Evolutionary conservation across 306 rosid genomes (phyloP).

Genomic region (Sicyos edulis): DNA sequence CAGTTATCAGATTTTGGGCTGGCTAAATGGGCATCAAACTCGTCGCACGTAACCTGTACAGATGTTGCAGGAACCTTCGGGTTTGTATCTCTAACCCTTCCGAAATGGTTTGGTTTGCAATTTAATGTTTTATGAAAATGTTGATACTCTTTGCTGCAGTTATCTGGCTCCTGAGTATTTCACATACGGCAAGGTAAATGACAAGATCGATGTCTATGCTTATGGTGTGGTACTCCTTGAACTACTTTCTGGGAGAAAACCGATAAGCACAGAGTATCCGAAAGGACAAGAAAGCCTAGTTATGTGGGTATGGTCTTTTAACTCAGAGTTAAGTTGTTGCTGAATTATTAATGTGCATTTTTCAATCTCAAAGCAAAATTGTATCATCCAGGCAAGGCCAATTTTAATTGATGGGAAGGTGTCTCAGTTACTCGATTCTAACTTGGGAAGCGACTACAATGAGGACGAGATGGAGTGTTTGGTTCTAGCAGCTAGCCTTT

Average conservation of each 20-base stretch:
- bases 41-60: constrained; percentile 74
- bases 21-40: constrained; percentile 74
- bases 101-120: neutral
- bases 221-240: too few species aligned
- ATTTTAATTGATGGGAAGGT: constrained; percentile 63
- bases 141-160: constrained; percentile 9
- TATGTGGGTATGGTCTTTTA: constrained; percentile 77
- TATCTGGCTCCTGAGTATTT: too few species aligned
- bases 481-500: constrained; percentile 83
- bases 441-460: constrained; percentile 48
- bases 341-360: neutral
- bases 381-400: constrained; percentile 72
- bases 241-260: too few species aligned
- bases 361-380: constrained; percentile 19
- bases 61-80: constrained; percentile 99
- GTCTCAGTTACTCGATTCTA: constrained; percentile 61
- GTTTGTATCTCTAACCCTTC: constrained; percentile 40
- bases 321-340: constrained; percentile 5
- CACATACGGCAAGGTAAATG: too few species aligned
- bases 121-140: neutral
- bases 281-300: constrained; percentile 86
- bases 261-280: constrained; percentile 51
- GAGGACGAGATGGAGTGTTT: constrained; percentile 67
- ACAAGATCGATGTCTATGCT: too few species aligned
- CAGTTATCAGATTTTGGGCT: constrained; percentile 98